phyloP scores from a whole-genome alignment of 352 stramenopile species.

The Pythium phragmitis region DNA sequence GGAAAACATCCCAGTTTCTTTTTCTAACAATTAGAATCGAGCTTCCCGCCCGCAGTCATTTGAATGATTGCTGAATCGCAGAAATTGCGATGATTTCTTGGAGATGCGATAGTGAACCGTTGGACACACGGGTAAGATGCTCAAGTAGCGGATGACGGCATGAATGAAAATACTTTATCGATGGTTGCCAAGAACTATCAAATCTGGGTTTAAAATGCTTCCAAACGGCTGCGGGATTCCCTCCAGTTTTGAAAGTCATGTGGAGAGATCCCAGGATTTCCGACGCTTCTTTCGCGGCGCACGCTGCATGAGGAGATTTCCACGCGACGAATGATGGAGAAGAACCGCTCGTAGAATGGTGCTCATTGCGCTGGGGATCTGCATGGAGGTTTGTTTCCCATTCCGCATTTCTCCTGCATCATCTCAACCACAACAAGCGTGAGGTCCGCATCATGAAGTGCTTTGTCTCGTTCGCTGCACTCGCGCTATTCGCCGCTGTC shows the following conservation, averaged over 20 bases:
- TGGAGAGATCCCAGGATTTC: background rate
- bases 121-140: too few species aligned
- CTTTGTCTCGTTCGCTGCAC: background rate
- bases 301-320: background rate
- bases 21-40: too few species aligned
- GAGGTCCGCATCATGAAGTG: constrained; percentile 8
- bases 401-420: constrained; percentile 1
- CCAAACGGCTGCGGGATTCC: too few species aligned
- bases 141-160: too few species aligned
- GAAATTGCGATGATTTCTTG: too few species aligned
- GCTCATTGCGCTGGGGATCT: background rate
- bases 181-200: too few species aligned
- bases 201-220: too few species aligned
- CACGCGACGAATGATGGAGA: background rate
- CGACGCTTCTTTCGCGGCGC: background rate
- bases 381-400: background rate
- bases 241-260: background rate
- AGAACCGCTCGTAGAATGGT: background rate
- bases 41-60: too few species aligned
- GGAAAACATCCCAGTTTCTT: too few species aligned
- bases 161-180: too few species aligned
- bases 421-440: background rate
- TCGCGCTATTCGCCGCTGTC: background rate
- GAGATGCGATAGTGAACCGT: too few species aligned
- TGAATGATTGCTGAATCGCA: too few species aligned